phyloP scores from a whole-genome alignment of 1,284 basidiomycete genomes.

The Violaceomyces palustris region DNA sequence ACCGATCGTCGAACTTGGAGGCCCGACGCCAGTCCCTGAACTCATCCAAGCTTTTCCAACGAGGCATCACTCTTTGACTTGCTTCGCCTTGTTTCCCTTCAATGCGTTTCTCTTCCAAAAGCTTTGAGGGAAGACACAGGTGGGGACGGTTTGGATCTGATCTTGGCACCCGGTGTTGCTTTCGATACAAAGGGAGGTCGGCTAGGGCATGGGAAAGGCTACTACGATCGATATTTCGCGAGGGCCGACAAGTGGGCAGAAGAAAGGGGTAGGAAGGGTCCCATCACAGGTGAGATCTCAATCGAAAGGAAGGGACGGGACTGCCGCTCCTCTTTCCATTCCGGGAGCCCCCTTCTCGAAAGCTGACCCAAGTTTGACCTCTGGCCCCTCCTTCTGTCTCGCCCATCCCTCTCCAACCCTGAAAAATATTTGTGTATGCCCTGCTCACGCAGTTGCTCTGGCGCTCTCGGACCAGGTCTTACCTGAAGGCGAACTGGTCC shows the following conservation, averaged over 20 bases:
- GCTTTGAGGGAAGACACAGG: constrained; percentile 42
- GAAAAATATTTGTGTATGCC: neutral
- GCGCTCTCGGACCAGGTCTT: constrained; percentile 48
- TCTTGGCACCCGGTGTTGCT: constrained; percentile 53
- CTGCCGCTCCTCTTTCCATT: neutral
- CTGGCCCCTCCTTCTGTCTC: neutral
- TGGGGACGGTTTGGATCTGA: constrained; percentile 52
- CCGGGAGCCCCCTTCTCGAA: no score
- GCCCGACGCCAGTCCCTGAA: neutral
- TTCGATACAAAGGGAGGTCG: constrained; percentile 52
- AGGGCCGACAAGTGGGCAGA: constrained; percentile 24
- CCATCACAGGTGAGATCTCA: constrained; percentile 6
- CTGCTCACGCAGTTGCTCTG: constrained; percentile 38
- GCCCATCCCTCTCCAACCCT: neutral
- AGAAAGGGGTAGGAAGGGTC: constrained; percentile 5
- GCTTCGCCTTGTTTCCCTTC: neutral
- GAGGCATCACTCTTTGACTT: neutral
- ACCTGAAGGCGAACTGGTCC: constrained; percentile 33
- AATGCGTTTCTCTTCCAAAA: constrained; percentile 2
- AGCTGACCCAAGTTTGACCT: constrained; percentile 11
- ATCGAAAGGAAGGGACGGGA: neutral
- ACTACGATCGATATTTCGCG: constrained; percentile 54
- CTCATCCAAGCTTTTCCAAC: neutral
- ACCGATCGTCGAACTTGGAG: neutral
- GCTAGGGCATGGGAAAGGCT: constrained; percentile 54